These are phyloP conservation scores for Botrytis fragariae DNA, from an alignment of 2,329 filamentous ascomycete species.

Conservation along the genomic window DNA sequence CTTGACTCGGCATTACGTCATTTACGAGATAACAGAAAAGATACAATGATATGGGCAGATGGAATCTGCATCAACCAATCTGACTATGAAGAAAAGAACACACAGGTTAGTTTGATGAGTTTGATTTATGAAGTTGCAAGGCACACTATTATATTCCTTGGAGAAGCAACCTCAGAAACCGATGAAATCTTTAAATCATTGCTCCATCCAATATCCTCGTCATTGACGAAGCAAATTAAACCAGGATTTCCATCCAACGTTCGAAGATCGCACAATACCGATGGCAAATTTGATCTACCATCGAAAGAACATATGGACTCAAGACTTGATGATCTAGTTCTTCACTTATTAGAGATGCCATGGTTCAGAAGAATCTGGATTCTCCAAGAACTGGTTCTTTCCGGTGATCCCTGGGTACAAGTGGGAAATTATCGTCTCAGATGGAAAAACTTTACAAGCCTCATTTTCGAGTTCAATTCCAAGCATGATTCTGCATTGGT, in stretches of 20 bases:
- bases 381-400: neutral
- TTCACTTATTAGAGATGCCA: neutral
- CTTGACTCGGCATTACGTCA: neutral
- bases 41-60: neutral
- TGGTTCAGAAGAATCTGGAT: neutral
- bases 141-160: neutral
- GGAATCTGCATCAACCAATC: neutral
- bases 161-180: neutral
- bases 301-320: neutral
- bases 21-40: neutral
- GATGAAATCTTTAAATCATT: neutral
- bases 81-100: neutral
- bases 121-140: neutral
- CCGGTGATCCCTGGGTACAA: neutral
- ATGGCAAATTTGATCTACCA: neutral
- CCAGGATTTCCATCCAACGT: fast-evolving
- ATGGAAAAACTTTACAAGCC: neutral
- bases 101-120: neutral
- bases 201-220: too few relatives aligned
- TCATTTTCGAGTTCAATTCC: neutral
- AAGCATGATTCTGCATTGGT: neutral
- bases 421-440: neutral
- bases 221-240: neutral
- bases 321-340: neutral
- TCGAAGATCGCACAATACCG: fast-evolving